phyloP scores from a whole-genome alignment of 2,329 filamentous ascomycete genomes.

The Monosporascus ibericus region DNA sequence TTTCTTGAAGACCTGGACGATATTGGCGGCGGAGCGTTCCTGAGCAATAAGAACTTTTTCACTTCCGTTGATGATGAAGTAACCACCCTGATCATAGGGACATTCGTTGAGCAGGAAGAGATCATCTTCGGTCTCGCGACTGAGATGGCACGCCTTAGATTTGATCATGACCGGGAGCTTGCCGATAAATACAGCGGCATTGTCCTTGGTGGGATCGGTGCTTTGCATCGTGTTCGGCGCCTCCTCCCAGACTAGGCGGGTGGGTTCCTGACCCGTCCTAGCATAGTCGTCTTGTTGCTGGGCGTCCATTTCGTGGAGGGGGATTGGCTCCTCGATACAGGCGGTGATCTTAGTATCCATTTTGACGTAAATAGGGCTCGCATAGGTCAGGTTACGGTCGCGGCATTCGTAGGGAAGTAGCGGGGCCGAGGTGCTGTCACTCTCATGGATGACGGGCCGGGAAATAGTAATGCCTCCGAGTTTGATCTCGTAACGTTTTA shows the following conservation, averaged over 20 bases:
- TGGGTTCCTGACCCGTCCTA: slow-evolving; percentile 51
- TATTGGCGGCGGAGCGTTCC: slow-evolving; percentile 95
- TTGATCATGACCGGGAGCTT: slow-evolving; percentile 98
- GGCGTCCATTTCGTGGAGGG: slow-evolving; percentile 62
- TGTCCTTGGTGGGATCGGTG: slow-evolving; percentile 46
- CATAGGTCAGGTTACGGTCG: slow-evolving; percentile 91
- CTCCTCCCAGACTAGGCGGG: slow-evolving; percentile 54
- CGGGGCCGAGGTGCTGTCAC: slow-evolving; percentile 78
- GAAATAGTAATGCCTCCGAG: slow-evolving; percentile 88
- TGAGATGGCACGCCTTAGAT: slow-evolving; percentile 88
- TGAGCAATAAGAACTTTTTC: slow-evolving; percentile 98
- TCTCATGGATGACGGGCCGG: slow-evolving; percentile 85
- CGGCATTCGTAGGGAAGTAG: slow-evolving; percentile 93
- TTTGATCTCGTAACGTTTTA: slow-evolving; percentile 91
- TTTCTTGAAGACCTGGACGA: slow-evolving; percentile 99
- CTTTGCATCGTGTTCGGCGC: slow-evolving; percentile 49
- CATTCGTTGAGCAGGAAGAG: slow-evolving; percentile 93
- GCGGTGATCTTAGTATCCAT: slow-evolving; percentile 81
- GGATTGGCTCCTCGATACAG: slow-evolving; percentile 68
- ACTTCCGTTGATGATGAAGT: slow-evolving; percentile 98
- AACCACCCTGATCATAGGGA: slow-evolving; percentile 95
- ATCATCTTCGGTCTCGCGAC: slow-evolving; percentile 74
- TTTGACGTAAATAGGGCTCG: slow-evolving; percentile 82
- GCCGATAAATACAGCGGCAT: slow-evolving; percentile 79
- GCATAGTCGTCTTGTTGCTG: slow-evolving; percentile 52